These are phyloP conservation scores for Cephalotrichum gorgonifer DNA, from an alignment of 2,329 filamentous ascomycete genomes.

Conservation along the genomic window DNA sequence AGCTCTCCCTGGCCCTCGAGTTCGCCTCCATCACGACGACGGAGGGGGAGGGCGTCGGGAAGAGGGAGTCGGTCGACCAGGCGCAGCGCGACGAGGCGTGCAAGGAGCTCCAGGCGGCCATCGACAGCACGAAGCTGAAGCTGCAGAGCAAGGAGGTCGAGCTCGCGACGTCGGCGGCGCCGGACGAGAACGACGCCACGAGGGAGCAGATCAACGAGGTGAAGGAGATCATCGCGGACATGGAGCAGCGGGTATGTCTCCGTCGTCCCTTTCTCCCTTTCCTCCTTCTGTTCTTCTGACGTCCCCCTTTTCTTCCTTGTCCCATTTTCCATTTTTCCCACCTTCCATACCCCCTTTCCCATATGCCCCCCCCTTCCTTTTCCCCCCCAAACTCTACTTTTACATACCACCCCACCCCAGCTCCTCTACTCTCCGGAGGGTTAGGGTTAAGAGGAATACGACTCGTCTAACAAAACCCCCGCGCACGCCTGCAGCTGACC, in stretches of 20 bases:
- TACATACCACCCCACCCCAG: too few species aligned
- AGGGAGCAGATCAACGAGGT: slow-evolving; percentile 58
- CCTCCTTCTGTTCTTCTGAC: not conserved
- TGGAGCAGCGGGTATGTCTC: slow-evolving; percentile 59
- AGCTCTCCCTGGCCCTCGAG: slow-evolving; percentile 87
- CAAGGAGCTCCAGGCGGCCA: slow-evolving; percentile 61
- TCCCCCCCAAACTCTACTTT: not conserved
- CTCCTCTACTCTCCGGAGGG: too few species aligned
- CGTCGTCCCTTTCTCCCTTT: slow-evolving; percentile 6
- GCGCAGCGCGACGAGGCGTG: slow-evolving; percentile 60
- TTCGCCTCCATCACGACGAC: slow-evolving; percentile 71
- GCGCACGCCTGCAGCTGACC: slow-evolving; percentile 35
- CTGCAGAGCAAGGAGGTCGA: slow-evolving; percentile 59
- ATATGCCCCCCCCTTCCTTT: not conserved
- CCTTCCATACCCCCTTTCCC: not conserved
- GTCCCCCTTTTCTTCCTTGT: not conserved
- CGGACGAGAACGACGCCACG: slow-evolving; percentile 56
- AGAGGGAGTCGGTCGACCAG: slow-evolving; percentile 52
- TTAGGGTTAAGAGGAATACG: too few species aligned
- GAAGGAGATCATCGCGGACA: slow-evolving; percentile 68
- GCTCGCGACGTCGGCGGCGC: slow-evolving; percentile 49
- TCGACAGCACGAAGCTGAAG: slow-evolving; percentile 61
- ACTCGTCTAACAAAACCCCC: not conserved
- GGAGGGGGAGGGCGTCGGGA: slow-evolving; percentile 36
- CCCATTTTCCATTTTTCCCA: not conserved